Evolutionary conservation across 495 filamentous ascomycete species (phyloP), one percentile per base, ranked within the genome.

Genomic region (Trichocladium antarcticum): DNA sequence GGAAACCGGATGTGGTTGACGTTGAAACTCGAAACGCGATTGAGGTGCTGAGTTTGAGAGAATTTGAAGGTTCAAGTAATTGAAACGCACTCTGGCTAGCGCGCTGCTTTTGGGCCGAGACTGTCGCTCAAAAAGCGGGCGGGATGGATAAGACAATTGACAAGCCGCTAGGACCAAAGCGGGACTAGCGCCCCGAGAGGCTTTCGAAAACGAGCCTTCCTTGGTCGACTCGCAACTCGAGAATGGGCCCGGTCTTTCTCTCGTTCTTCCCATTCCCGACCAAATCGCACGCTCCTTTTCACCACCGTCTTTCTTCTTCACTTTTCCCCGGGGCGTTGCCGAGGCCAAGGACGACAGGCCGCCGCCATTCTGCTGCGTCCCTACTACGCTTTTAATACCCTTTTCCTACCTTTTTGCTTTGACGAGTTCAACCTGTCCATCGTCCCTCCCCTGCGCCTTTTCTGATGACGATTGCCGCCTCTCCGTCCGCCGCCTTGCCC

Each of bases 401-500:
- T 45, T 59, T 59, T 61, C 60, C 49, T 52, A 46, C 54, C 57
- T 58, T 45, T 59, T 59, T 61, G 60, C 49, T 42, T 38, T 36
- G 35, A 34, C 54, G 45, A 51, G 44, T 56, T 53, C 59, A 56
- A 57, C 61, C 50, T 56, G 28, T 58, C 66, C 36, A 37, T 47
- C 34, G 42, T 37, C 38, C 43, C 22, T 46, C 27, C 39, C 49
- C 45, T 45, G 49, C 44, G 52, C 51, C 37, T 61, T 58, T 74
- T 80, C 83, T 85, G 72, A 87, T 87, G 84, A 82, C 82, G 79
- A 74, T 82, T 77, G 75, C 81, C 67, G 82, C 84, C 70, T 76
- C 79, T 56, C 72, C 75, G 64, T 74, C 81, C 67, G 74, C 81
- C 67, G 74, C 82, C 69, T 69, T 73, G 73, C 77, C 84, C 75